Conservation (phyloP, 2,329 filamentous ascomycete species). For the Curvularia verruculosa region DNA sequence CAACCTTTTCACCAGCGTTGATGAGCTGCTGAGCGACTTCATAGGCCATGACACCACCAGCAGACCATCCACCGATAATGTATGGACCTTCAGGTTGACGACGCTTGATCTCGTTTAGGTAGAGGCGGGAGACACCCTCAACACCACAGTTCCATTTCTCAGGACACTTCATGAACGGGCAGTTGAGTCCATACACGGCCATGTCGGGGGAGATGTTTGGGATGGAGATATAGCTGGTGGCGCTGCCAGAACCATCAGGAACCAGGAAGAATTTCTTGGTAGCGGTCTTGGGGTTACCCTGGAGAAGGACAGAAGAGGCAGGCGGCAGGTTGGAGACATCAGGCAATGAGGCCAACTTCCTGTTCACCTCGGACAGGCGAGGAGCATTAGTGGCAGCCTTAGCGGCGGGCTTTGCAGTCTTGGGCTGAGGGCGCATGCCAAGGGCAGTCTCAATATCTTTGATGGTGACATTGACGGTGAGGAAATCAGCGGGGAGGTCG, state of each 20-base stretch:
- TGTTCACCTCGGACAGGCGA: constrained; percentile 57
- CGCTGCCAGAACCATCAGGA: constrained; percentile 62
- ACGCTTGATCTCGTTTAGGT: constrained; percentile 72
- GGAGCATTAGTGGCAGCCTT: constrained; percentile 35
- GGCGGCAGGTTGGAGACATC: constrained; percentile 55
- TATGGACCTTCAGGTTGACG: constrained; percentile 70
- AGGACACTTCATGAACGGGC: constrained; percentile 73
- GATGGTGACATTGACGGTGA: constrained; percentile 66
- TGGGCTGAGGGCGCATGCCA: constrained; percentile 58
- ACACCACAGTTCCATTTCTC: constrained; percentile 70
- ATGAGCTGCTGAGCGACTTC: constrained; percentile 58
- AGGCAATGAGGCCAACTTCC: constrained; percentile 49
- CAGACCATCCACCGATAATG: constrained; percentile 62
- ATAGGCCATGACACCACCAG: constrained; percentile 62
- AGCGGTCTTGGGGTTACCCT: constrained; percentile 63
- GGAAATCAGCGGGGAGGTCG: constrained; percentile 60
- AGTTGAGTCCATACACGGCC: constrained; percentile 65
- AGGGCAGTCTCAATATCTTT: constrained; percentile 70
- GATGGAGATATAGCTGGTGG: constrained; percentile 71
- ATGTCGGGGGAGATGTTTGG: constrained; percentile 60
- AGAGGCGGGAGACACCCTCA: constrained; percentile 68
- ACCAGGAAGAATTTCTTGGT: constrained; percentile 62
- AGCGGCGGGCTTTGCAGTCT: constrained; percentile 27
- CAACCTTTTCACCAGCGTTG: constrained; percentile 56
- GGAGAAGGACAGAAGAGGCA: constrained; percentile 63